Conservation (phyloP, 768 basidiomycete genomes). For the Amanita inopinata region DNA sequence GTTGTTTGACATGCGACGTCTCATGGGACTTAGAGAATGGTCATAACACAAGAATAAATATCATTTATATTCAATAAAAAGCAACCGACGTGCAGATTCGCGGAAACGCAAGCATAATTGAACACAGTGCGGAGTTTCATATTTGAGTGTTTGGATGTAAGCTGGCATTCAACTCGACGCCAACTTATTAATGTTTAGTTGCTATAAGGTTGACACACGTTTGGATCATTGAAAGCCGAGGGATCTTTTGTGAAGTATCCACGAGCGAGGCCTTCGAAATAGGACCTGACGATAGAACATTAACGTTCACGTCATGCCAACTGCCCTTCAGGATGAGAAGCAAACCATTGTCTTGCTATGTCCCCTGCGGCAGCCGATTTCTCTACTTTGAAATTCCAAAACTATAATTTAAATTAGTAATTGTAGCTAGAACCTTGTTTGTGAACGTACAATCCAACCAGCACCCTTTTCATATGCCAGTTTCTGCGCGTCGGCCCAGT, state of each 20-base stretch:
- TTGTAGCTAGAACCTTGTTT: too few relatives aligned
- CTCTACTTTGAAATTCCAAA: slow-evolving; percentile 73
- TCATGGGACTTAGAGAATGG: too few relatives aligned
- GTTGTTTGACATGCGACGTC: too few relatives aligned
- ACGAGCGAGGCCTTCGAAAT: slow-evolving; percentile 45
- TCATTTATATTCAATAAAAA: too few relatives aligned
- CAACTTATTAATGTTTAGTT: too few relatives aligned
- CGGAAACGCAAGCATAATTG: too few relatives aligned
- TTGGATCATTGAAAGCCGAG: slow-evolving; percentile 38
- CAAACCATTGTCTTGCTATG: slow-evolving; percentile 55
- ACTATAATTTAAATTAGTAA: slow-evolving; percentile 15
- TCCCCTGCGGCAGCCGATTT: slow-evolving; percentile 38
- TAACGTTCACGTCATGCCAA: too few relatives aligned
- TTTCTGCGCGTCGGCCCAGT: slow-evolving; percentile 77
- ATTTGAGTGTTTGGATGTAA: too few relatives aligned
- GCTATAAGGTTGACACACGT: slow-evolving; percentile 53
- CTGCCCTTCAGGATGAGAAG: not conserved
- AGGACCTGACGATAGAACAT: slow-evolving; percentile 41
- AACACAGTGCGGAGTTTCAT: too few relatives aligned
- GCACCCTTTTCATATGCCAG: slow-evolving; percentile 46
- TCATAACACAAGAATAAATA: too few relatives aligned
- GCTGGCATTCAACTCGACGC: too few relatives aligned
- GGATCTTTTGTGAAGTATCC: slow-evolving; percentile 63
- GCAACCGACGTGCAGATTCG: too few relatives aligned
- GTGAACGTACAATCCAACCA: slow-evolving; percentile 54